Evolutionary conservation across 1,284 basidiomycete genomes (phyloP), one percentile per base, ranked within the genome.

Genomic region (Malassezia vespertilionis): DNA sequence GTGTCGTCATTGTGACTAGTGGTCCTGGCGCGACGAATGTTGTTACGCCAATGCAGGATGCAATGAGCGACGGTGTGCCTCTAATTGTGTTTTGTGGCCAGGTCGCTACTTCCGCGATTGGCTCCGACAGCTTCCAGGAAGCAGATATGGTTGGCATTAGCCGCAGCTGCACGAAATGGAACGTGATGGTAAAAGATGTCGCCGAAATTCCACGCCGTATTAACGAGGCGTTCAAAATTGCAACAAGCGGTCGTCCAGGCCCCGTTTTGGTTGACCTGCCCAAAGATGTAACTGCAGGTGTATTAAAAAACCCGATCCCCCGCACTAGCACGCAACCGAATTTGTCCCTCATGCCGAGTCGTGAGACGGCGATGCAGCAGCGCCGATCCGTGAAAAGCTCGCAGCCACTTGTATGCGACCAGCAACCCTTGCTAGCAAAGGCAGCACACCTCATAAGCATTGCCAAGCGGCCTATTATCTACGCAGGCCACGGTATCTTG

Each of bases 141-240:
- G 91, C 91, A 34, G 93, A 97, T 67, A 75, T 96, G 40, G 78
- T 97, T 52, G 93, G 93, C 44, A 97, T 97, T 72, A 93, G 88
- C 41, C 78, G 91, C 55, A 82, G 82, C 60, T 97, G 91, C 76
- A 96, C 93, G 22, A 97, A 97, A 74, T 97, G 91, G 93, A 97
- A 97, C 72, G 90, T 97, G 57, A 93, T 96, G 89, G 86, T 97
- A 53, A 96, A 96, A 75, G 89, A 93, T 71, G 87, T 97, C 55
- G 75, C 85, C 21, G 91, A 96, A 73, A 78, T 96, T 4, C 93
- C 91, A 7, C 77, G 91, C 40, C 79, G 91, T 56, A 93, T 97
- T 73, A 97, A 96, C 72, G 91, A 97, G 74, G 93, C 91, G 0
- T 97, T 97, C 80, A 93, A 96, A 74, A 96, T 97, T 58, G 91